Conservation (phyloP, 306 rosid genomes). For the Trifolium repens region DNA sequence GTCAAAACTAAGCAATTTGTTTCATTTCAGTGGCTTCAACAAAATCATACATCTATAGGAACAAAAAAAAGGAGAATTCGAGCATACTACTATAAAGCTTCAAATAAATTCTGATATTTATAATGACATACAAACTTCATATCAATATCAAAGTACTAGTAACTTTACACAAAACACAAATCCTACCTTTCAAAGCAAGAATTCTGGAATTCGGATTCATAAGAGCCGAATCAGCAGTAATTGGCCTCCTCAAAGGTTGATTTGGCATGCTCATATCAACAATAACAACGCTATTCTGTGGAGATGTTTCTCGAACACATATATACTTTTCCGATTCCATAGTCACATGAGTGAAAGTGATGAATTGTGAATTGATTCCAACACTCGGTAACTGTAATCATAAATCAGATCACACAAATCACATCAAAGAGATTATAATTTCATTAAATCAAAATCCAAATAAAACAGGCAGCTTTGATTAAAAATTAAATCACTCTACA, state of each 20-base stretch:
- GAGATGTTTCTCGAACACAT: conserved; percentile 89
- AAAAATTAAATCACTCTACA: not conserved
- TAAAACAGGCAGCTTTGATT: not conserved
- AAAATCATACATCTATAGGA: not conserved
- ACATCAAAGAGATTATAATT: conserved; percentile 28
- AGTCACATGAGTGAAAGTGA: conserved; percentile 95
- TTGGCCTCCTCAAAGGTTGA: conserved; percentile 97
- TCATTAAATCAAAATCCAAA: conserved; percentile 33
- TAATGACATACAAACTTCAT: not conserved
- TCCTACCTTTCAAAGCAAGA: conserved; percentile 90
- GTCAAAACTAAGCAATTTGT: conserved; percentile 30
- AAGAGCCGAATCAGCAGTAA: conserved; percentile 93
- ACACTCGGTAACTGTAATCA: conserved; percentile 85
- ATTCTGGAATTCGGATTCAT: conserved; percentile 98
- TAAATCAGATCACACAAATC: conserved; percentile 54
- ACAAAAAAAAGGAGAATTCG: not conserved
- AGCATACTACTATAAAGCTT: conserved; percentile 1
- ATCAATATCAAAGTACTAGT: conserved; percentile 17
- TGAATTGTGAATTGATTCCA: conserved; percentile 90
- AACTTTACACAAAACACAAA: conserved; percentile 11
- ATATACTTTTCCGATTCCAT: conserved; percentile 98
- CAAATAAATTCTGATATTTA: conserved; percentile 1
- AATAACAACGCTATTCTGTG: conserved; percentile 90
- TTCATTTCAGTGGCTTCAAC: conserved; percentile 6
- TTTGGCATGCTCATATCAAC: conserved; percentile 87